Evolutionary conservation across 768 basidiomycete genomes (phyloP).

Genomic region (Hericium erinaceus): DNA sequence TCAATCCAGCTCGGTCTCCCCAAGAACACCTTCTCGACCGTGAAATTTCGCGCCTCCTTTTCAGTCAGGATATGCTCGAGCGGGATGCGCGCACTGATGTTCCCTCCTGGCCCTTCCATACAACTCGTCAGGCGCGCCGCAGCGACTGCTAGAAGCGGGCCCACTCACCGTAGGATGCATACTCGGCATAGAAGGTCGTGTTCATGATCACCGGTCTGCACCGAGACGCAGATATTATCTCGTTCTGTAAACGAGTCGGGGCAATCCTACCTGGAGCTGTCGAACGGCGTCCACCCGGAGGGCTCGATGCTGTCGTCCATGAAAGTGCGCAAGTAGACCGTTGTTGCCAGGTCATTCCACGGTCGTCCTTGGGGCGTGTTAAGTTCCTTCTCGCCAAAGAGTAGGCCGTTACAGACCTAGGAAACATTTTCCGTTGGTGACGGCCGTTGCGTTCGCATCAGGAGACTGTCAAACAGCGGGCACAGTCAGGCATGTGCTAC

Average conservation of each 20-base stretch:
- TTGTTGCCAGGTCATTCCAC: constrained; percentile 51
- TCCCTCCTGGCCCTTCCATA: constrained; percentile 43
- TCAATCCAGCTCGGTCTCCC: constrained; percentile 50
- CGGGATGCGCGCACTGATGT: constrained; percentile 32
- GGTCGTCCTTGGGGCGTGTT: constrained; percentile 30
- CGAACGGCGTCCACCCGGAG: constrained; percentile 43
- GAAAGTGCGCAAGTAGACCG: constrained; percentile 42
- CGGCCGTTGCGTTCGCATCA: constrained; percentile 42
- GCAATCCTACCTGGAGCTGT: constrained; percentile 27
- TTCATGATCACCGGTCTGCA: constrained; percentile 37
- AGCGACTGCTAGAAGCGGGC: not conserved
- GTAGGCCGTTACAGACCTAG: constrained; percentile 29
- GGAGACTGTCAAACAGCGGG: constrained; percentile 33
- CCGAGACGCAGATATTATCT: not conserved
- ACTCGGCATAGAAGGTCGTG: constrained; percentile 54
- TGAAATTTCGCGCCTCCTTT: constrained; percentile 31
- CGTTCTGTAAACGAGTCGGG: not conserved
- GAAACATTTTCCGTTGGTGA: constrained; percentile 37
- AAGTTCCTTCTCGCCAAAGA: not conserved
- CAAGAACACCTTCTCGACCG: constrained; percentile 41
- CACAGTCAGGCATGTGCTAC: not conserved
- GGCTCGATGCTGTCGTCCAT: constrained; percentile 51
- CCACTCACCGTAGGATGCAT: constrained; percentile 36
- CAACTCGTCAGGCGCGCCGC: not conserved
- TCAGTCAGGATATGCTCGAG: constrained; percentile 39